Conservation (phyloP, 208 protist species). For the Leishmania arabica region DNA sequence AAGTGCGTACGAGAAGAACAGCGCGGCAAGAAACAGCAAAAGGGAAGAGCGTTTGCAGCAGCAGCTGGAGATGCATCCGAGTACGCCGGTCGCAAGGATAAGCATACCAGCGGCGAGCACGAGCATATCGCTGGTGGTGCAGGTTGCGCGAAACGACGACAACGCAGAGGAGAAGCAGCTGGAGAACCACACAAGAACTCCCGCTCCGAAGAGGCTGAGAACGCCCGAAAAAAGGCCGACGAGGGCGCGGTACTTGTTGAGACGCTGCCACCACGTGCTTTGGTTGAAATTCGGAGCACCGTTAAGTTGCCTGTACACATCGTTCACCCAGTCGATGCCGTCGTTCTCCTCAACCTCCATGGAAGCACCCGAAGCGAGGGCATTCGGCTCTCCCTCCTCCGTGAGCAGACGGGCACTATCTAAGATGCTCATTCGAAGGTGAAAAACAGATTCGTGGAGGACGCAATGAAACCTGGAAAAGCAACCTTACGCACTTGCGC, state of each 20-base stretch:
- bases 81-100: slow-evolving; percentile 13
- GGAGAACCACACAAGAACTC: slow-evolving; percentile 11
- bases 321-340: slow-evolving; percentile 50
- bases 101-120: slow-evolving; percentile 10
- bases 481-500: not conserved
- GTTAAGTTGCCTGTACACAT: slow-evolving; percentile 40
- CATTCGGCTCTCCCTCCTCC: slow-evolving; percentile 6
- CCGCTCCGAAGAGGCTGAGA: slow-evolving; percentile 13
- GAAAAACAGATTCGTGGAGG: not conserved
- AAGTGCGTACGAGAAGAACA: slow-evolving; percentile 23
- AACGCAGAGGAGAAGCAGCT: slow-evolving; percentile 15
- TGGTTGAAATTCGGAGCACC: slow-evolving; percentile 12
- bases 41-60: slow-evolving; percentile 4
- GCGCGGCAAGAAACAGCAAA: slow-evolving; percentile 5
- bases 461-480: too few relatives aligned
- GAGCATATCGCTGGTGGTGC: not conserved
- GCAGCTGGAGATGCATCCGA: slow-evolving; percentile 17
- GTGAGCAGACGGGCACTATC: slow-evolving; percentile 16
- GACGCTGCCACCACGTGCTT: slow-evolving; percentile 14
- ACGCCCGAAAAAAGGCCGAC: slow-evolving; percentile 5
- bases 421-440: slow-evolving; percentile 16
- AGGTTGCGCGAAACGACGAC: not conserved
- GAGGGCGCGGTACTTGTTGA: slow-evolving; percentile 22
- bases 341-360: slow-evolving; percentile 32
- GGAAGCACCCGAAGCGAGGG: not conserved